phyloP scores from a whole-genome alignment of 129 eudicot species.

The Tagetes patula region DNA sequence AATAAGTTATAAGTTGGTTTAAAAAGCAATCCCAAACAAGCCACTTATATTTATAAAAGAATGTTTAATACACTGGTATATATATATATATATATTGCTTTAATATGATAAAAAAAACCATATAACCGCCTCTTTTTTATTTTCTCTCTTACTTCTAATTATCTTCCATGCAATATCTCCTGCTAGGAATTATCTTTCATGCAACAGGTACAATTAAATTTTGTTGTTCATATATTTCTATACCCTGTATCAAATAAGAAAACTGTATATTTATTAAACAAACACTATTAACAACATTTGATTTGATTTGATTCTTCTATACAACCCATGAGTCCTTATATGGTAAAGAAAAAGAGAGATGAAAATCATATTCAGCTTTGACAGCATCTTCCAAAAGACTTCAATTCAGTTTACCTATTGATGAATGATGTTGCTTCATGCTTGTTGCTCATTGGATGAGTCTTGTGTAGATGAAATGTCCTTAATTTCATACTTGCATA shows the following conservation, averaged over 20 bases:
- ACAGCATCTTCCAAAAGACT: conserved; percentile 7
- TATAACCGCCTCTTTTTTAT: background rate
- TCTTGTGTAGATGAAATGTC: conserved; percentile 34
- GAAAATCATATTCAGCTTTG: background rate
- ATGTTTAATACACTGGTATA: no score
- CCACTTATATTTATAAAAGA: no score
- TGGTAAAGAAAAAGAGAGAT: conserved; percentile 5
- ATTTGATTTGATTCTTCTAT: conserved; percentile 21
- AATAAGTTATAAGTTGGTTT: no score
- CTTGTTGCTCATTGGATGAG: conserved; percentile 33
- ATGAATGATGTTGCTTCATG: conserved; percentile 10
- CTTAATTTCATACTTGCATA: conserved; percentile 62
- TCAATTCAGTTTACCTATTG: conserved; percentile 13
- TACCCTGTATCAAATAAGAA: background rate
- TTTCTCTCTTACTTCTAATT: background rate
- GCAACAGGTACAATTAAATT: no score
- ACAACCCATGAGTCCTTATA: conserved; percentile 33
- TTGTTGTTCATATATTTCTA: no score
- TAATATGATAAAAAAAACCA: background rate
- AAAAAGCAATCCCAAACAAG: no score
- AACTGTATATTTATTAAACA: conserved; percentile 32
- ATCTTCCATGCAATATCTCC: background rate
- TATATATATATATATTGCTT: background rate
- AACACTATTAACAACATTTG: conserved; percentile 27
- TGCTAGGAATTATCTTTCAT: no score